Base-by-base conservation (phyloP, 768 basidiomycete species). In the Hericium alpestre region DNA sequence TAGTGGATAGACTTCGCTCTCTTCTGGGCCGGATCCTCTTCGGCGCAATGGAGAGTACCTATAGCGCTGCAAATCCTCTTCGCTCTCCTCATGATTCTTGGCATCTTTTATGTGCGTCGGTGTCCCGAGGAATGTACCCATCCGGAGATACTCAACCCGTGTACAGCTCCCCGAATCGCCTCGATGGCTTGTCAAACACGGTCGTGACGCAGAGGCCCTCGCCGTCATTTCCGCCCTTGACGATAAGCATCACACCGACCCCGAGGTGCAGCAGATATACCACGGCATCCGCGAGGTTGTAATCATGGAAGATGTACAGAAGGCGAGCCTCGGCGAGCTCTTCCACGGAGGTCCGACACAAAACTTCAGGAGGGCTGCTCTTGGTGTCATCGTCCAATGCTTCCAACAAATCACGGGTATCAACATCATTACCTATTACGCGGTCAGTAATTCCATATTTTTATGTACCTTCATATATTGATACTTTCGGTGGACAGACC, bases 331-430 rank as follows among this genome's bases (percentile, higher is more conserved):
- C 0, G 67, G 69, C n/a, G 80, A 82, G 56, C 67, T 86, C 7
- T 78, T 83, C 61, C 77, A 75, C 1, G 70, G 75, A 23, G 82
- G 83, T 0, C 78, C 76, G 25, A 70, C 69, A 20, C 84, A 86
- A 65, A 83, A 86, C 67, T 80, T 84, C 68, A 71, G 82, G 46
- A 72, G 84, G 46, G 78, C 79, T 15, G 66, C 74, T 49, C 65
- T 84, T 49, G 85, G 79, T 2, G 71, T 84, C 20, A 68, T 77
- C 50, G 77, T 78, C 50, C 84, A 86, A 62, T 80, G 80, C 64
- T 84, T 84, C 72, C 82, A 86, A 65, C 84, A 85, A 71, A 82
- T 85, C 32, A 79, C 80, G 5, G 83, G 83, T 7, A 82, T 83
- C 67, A 84, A 82, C 65, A 65, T 85, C 57, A 83, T 86, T 65